Evolutionary conservation across 2,329 filamentous ascomycete species (phyloP).

Genomic region (Sordariomycetes sp.): DNA sequence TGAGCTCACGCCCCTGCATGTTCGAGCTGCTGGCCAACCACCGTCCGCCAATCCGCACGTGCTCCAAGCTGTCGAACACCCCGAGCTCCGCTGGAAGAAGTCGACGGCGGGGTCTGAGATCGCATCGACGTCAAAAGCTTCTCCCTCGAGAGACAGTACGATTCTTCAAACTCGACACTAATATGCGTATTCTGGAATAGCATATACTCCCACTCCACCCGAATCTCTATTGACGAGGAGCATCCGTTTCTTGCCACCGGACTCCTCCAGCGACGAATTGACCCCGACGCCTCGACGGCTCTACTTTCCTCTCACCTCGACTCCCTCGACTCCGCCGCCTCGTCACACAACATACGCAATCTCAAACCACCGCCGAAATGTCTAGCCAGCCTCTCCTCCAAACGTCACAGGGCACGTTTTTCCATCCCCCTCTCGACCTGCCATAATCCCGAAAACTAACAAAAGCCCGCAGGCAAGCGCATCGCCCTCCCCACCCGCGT

Average conservation of each 20-base stretch:
- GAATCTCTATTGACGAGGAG: neutral
- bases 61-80: neutral
- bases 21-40: neutral
- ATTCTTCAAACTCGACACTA: neutral
- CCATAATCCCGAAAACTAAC: neutral
- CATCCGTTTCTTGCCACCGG: neutral
- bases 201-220: neutral
- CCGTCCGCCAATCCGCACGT: neutral
- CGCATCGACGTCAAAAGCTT: neutral
- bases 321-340: neutral
- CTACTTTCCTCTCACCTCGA: neutral
- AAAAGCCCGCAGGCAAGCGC: conserved; percentile 66
- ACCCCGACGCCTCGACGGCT: too few relatives aligned
- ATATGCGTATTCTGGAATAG: neutral
- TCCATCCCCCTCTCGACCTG: neutral
- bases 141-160: neutral
- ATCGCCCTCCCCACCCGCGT: conserved; percentile 96
- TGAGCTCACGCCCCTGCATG: too few relatives aligned
- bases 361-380: conserved; percentile 43
- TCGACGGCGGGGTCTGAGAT: neutral
- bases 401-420: conserved; percentile 67
- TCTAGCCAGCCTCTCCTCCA: conserved; percentile 95
- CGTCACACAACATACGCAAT: neutral
- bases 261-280: too few relatives aligned
- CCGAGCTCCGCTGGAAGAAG: neutral